Evolutionary conservation across 2,329 filamentous ascomycete genomes (phyloP).

Genomic region (Triangularia verruculosa): DNA sequence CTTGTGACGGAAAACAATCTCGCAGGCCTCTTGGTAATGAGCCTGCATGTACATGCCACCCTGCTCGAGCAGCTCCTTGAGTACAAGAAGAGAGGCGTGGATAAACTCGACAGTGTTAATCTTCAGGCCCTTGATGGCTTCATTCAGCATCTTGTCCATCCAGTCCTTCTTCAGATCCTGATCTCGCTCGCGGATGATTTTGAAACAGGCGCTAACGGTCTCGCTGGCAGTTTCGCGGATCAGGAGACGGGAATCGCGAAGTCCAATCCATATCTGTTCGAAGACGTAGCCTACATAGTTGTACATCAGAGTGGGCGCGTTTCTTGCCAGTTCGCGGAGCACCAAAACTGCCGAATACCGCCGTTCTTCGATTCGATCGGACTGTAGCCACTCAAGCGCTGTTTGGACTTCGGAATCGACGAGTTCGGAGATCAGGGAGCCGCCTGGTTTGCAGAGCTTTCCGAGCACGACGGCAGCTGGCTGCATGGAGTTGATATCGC

Average conservation of each 20-base stretch:
- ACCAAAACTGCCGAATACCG: constrained; percentile 91
- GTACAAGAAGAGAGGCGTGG: constrained; percentile 88
- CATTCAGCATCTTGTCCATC: constrained; percentile 88
- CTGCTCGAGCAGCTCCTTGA: constrained; percentile 89
- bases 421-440: constrained; percentile 88
- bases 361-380: constrained; percentile 87
- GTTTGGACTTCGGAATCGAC: constrained; percentile 97
- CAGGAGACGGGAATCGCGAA: constrained; percentile 84
- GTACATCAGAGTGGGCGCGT: constrained; percentile 93
- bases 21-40: constrained; percentile 86
- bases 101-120: constrained; percentile 80
- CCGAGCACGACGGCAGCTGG: constrained; percentile 85
- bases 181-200: constrained; percentile 92
- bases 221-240: constrained; percentile 91
- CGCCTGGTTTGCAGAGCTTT: constrained; percentile 85
- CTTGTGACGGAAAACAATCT: constrained; percentile 88
- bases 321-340: constrained; percentile 83
- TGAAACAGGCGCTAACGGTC: constrained; percentile 90
- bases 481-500: constrained; percentile 87
- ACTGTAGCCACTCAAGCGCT: constrained; percentile 93
- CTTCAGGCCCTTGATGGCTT: constrained; percentile 76
- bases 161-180: constrained; percentile 80
- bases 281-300: constrained; percentile 93
- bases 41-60: constrained; percentile 99
- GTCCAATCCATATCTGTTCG: constrained; percentile 91